Percentiles rank a stretch among this genome's conserved stretches.
Evolutionary conservation across 2,329 filamentous ascomycete species (phyloP).

Genomic region (Trichoderma koningiopsis): DNA sequence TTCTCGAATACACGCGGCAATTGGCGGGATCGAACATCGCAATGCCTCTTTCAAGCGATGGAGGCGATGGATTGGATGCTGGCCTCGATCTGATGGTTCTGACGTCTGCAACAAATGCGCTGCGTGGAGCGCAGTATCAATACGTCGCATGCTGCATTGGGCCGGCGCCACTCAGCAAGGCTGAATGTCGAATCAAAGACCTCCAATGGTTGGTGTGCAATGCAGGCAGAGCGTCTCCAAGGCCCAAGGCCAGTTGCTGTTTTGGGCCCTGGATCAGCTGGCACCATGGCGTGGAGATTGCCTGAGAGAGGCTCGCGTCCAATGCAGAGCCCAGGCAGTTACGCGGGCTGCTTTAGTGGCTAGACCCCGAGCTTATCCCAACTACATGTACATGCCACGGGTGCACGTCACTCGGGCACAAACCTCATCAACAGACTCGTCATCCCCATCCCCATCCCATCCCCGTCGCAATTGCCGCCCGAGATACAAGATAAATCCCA

Average conservation of each 20-base stretch:
- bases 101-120: neutral
- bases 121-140: neutral
- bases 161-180: neutral
- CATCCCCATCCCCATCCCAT: neutral
- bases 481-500: neutral
- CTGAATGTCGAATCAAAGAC: constrained; percentile 1
- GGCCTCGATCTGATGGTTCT: neutral
- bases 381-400: constrained; percentile 7
- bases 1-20: neutral
- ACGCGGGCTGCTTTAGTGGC: constrained; percentile 20
- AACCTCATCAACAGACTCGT: neutral
- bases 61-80: neutral
- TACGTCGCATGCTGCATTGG: constrained; percentile 11
- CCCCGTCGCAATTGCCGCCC: neutral
- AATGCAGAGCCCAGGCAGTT: neutral
- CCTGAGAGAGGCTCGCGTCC: constrained; percentile 13
- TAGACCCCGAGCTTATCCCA: constrained; percentile 21
- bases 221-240: constrained; percentile 12
- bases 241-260: constrained; percentile 15
- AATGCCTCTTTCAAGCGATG: constrained; percentile 6
- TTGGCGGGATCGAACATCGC: neutral
- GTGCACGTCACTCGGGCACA: constrained; percentile 10
- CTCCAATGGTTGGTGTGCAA: neutral
- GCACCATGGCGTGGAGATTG: constrained; percentile 15
- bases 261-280: constrained; percentile 18